A percentile compares a stretch with the other conserved stretches of the same genome.
Conservation (phyloP, 2,329 filamentous ascomycete genomes). For the Cadophora luteo-olivacea region DNA sequence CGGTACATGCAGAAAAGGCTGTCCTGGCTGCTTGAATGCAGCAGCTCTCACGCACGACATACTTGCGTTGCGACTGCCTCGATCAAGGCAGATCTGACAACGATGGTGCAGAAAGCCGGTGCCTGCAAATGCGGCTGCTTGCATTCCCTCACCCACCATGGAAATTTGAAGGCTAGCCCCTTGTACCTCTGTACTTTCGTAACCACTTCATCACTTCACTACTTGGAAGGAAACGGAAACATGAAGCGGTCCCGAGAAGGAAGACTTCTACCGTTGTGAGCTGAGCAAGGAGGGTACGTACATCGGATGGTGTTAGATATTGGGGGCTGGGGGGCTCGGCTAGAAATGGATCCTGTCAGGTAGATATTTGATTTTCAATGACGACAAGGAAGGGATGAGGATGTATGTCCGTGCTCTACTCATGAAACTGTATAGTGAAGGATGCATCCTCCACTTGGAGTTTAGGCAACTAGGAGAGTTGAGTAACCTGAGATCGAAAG, state of each 20-base stretch:
- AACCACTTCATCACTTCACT: neutral
- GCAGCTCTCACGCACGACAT: slow-evolving; percentile 38
- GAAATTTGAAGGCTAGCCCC: slow-evolving; percentile 21
- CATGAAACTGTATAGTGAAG: neutral
- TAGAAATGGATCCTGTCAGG: neutral
- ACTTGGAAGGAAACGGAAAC: slow-evolving; percentile 11
- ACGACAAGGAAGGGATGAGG: neutral
- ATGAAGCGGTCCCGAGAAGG: slow-evolving; percentile 18
- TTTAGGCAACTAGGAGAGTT: neutral
- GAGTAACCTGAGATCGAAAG: neutral
- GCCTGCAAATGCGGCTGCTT: slow-evolving; percentile 39
- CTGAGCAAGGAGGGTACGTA: slow-evolving; percentile 21
- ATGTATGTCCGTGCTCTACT: slow-evolving; percentile 9
- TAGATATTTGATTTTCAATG: neutral
- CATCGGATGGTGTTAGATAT: slow-evolving; percentile 22
- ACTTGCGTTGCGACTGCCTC: slow-evolving; percentile 36
- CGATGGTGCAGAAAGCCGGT: slow-evolving; percentile 39
- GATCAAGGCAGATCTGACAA: slow-evolving; percentile 40
- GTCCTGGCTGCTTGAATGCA: slow-evolving; percentile 29
- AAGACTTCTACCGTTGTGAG: slow-evolving; percentile 20
- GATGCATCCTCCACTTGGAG: slow-evolving; percentile 5
- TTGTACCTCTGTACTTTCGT: slow-evolving; percentile 19
- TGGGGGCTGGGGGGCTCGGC: slow-evolving; percentile 11
- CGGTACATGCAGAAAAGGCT: slow-evolving; percentile 31
- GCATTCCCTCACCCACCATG: slow-evolving; percentile 33